phyloP scores from a whole-genome alignment of 257 asterid genomes.

The Jacaranda copaia region DNA sequence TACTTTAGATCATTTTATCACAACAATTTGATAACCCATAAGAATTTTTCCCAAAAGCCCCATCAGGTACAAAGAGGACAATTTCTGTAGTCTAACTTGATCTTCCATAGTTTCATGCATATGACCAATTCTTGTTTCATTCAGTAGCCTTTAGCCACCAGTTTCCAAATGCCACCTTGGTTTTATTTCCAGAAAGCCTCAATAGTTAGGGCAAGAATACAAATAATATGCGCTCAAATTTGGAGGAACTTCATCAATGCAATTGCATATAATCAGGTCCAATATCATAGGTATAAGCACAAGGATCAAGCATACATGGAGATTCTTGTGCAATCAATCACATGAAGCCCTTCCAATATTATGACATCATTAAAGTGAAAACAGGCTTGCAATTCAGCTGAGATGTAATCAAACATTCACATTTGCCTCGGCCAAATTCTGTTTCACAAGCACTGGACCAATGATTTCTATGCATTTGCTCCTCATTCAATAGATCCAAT shows the following conservation, averaged over 20 bases:
- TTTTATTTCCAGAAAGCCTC: background rate
- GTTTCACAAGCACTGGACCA: slow-evolving; percentile 94
- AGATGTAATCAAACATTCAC: slow-evolving; percentile 92
- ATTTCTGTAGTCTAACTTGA: background rate
- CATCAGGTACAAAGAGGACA: too few species aligned
- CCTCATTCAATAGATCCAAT: slow-evolving; percentile 86
- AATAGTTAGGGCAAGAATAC: background rate
- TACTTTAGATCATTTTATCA: too few species aligned
- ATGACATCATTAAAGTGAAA: background rate
- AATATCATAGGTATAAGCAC: background rate
- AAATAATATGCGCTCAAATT: background rate
- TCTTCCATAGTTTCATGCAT: background rate
- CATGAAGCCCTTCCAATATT: background rate
- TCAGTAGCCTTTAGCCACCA: background rate
- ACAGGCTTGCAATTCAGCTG: slow-evolving; percentile 79
- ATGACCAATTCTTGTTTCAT: background rate
- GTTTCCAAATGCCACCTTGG: slow-evolving; percentile 12
- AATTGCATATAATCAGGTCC: slow-evolving; percentile 3
- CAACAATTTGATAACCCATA: too few species aligned
- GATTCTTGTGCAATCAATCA: slow-evolving; percentile 9
- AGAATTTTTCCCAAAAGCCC: too few species aligned
- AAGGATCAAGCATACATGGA: slow-evolving; percentile 18
- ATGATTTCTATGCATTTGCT: slow-evolving; percentile 94
- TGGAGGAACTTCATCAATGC: background rate
- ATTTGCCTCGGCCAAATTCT: slow-evolving; percentile 96